phyloP scores from a whole-genome alignment of 805 yeast species.

The Nakazawaea wickerhamii region DNA sequence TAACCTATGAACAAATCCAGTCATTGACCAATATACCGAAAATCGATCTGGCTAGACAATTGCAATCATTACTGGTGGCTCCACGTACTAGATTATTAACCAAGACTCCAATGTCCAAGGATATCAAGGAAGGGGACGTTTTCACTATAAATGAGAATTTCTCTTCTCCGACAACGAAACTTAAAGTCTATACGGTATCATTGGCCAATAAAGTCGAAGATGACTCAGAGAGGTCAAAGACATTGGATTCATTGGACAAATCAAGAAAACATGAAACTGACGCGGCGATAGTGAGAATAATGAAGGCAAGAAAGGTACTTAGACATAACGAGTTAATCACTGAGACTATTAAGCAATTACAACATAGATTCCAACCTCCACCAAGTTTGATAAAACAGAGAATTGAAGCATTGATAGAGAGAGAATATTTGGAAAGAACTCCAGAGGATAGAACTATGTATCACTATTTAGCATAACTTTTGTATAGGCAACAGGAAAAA shows the following conservation, averaged over 20 bases:
- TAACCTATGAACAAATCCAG: conserved; percentile 57
- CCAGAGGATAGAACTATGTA: conserved; percentile 53
- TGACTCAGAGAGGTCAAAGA: conserved; percentile 47
- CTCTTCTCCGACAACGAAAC: conserved; percentile 58
- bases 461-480: conserved; percentile 52
- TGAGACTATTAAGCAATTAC: conserved; percentile 56
- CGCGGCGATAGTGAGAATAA: conserved; percentile 83
- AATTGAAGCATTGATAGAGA: conserved; percentile 68
- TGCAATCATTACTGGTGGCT: conserved; percentile 81
- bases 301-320: conserved; percentile 66
- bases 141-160: conserved; percentile 68
- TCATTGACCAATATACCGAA: conserved; percentile 68
- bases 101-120: conserved; percentile 72
- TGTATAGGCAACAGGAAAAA: neutral
- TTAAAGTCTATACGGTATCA: conserved; percentile 71
- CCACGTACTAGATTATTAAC: conserved; percentile 71
- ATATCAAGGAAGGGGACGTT: conserved; percentile 54
- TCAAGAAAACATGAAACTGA: conserved; percentile 66
- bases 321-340: conserved; percentile 62
- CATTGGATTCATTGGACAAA: conserved; percentile 51
- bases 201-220: conserved; percentile 40
- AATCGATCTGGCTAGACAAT: conserved; percentile 65
- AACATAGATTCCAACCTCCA: conserved; percentile 63
- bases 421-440: conserved; percentile 76
- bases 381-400: conserved; percentile 64